Percentiles rank a stretch among this genome's conserved stretches.
These are phyloP conservation scores for Fonsecaea pedrosoi DNA, from an alignment of 2,329 filamentous ascomycete species.

Conservation along the genomic window DNA sequence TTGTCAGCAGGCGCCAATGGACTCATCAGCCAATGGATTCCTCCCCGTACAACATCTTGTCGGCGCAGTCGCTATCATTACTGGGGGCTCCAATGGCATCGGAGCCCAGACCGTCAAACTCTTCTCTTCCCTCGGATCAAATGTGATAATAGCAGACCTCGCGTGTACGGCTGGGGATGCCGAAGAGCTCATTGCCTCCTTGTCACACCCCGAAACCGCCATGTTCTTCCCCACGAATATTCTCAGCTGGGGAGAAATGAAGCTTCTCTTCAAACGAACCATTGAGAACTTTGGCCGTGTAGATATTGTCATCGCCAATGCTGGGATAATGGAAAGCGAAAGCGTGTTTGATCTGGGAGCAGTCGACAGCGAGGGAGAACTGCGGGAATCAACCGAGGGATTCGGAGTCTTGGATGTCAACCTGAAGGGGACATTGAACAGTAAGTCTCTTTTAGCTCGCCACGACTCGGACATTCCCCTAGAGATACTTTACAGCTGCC, in stretches of 20 bases:
- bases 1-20: not conserved
- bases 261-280: slow-evolving; percentile 15
- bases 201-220: slow-evolving; percentile 4
- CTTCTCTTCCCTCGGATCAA: slow-evolving; percentile 13
- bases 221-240: slow-evolving; percentile 22
- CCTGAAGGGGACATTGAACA: slow-evolving; percentile 55
- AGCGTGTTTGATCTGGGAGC: slow-evolving; percentile 18
- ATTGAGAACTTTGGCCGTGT: slow-evolving; percentile 16
- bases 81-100: slow-evolving; percentile 34
- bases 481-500: not conserved
- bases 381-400: slow-evolving; percentile 9
- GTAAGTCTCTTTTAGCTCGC: slow-evolving; percentile 46
- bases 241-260: slow-evolving; percentile 17
- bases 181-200: not conserved
- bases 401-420: slow-evolving; percentile 50
- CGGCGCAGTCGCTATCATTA: slow-evolving; percentile 16
- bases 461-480: not conserved
- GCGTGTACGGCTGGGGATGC: not conserved
- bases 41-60: slow-evolving; percentile 6
- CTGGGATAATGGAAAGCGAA: slow-evolving; percentile 26
- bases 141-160: slow-evolving; percentile 25
- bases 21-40: not conserved
- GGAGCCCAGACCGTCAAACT: slow-evolving; percentile 25
- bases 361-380: slow-evolving; percentile 3
- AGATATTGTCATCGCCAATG: slow-evolving; percentile 28